Conservation (phyloP, 2,329 filamentous ascomycete genomes). For the Cucurbitaria berberidis region DNA sequence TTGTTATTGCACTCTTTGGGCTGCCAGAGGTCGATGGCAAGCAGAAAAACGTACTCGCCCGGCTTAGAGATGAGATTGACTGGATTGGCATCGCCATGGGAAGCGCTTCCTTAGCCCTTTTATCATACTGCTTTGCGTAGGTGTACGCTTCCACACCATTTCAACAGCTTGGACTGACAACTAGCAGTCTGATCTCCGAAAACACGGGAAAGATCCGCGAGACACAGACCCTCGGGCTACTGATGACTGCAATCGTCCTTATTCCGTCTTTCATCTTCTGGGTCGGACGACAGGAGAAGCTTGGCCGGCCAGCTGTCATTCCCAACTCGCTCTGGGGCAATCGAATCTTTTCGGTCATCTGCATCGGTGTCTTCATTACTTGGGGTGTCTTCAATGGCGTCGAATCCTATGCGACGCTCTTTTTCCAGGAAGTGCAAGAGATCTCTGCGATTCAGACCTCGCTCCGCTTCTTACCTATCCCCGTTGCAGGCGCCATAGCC, state of each 20-base stretch:
- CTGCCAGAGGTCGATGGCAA: constrained; percentile 41
- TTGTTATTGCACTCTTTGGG: constrained; percentile 48
- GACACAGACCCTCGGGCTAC: constrained; percentile 53
- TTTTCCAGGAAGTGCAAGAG: constrained; percentile 52
- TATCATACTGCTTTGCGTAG: constrained; percentile 62
- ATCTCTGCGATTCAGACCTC: constrained; percentile 45
- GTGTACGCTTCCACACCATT: constrained; percentile 22
- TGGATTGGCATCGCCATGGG: constrained; percentile 60
- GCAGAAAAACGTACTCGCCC: constrained; percentile 31
- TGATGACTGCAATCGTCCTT: constrained; percentile 53
- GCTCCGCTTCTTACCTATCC: constrained; percentile 53
- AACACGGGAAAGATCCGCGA: constrained; percentile 52
- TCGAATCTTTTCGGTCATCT: constrained; percentile 61
- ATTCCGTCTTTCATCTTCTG: constrained; percentile 61
- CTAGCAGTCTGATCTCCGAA: constrained; percentile 45
- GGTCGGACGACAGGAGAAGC: constrained; percentile 58
- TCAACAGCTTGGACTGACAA: background rate
- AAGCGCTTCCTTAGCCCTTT: constrained; percentile 55
- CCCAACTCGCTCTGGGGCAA: constrained; percentile 69
- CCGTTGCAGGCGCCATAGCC: constrained; percentile 48
- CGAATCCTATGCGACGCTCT: constrained; percentile 52
- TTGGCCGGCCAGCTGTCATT: constrained; percentile 61
- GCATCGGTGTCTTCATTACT: constrained; percentile 52
- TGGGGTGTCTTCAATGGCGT: constrained; percentile 48
- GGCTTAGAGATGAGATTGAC: constrained; percentile 57